Evolutionary conservation across 805 yeast species (phyloP).

Genomic region (Lipomyces orientalis): DNA sequence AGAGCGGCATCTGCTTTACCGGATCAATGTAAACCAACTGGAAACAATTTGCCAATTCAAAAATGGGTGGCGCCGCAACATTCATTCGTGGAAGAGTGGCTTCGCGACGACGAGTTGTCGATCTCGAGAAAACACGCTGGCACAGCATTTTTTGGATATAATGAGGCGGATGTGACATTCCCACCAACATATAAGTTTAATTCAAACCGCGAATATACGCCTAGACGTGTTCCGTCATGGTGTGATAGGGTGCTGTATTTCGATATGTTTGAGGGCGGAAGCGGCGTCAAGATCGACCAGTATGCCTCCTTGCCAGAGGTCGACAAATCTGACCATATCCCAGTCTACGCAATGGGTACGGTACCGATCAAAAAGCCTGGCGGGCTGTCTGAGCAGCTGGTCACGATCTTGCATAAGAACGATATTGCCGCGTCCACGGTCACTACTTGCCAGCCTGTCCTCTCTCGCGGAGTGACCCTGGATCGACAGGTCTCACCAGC

Average conservation of each 20-base stretch:
- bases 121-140: conserved; percentile 48
- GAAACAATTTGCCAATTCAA: not conserved
- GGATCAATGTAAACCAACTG: not conserved
- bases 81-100: conserved; percentile 41
- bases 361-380: conserved; percentile 49
- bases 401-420: conserved; percentile 17
- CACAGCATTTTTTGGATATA: conserved; percentile 63
- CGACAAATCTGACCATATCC: conserved; percentile 76
- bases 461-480: not conserved
- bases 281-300: conserved; percentile 44
- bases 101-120: conserved; percentile 57
- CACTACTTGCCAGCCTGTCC: not conserved
- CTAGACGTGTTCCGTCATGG: conserved; percentile 80
- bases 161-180: conserved; percentile 69
- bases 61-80: conserved; percentile 25
- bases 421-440: conserved; percentile 18
- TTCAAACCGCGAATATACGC: conserved; percentile 52
- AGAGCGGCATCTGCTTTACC: not conserved
- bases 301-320: conserved; percentile 60
- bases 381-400: conserved; percentile 11
- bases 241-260: conserved; percentile 81
- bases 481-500: conserved; percentile 15
- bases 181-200: conserved; percentile 83
- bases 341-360: conserved; percentile 63
- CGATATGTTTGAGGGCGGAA: conserved; percentile 47